Evolutionary conservation across 2,329 filamentous ascomycete species (phyloP).

Genomic region (Sarocladium strictum): DNA sequence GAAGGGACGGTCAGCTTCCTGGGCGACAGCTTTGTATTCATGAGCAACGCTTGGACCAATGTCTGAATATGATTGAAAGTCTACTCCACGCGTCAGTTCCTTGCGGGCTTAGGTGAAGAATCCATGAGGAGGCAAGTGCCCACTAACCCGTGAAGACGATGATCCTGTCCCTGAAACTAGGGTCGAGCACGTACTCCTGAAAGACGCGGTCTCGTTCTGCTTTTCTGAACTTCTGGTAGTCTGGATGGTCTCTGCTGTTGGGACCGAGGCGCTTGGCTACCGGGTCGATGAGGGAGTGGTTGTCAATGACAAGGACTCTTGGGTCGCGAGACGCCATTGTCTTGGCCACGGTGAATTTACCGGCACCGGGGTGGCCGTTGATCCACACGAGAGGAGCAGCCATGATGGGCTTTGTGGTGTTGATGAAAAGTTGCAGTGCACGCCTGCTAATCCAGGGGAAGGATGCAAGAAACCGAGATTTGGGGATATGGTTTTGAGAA

Average conservation of each 20-base stretch:
- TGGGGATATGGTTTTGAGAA: no score
- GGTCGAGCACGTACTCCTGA: not conserved
- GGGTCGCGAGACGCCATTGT: not conserved
- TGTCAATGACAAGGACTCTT: not conserved
- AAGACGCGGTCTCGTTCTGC: not conserved
- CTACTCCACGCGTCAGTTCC: no score
- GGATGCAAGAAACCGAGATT: no score
- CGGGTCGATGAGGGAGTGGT: conserved; percentile 10
- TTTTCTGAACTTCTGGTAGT: not conserved
- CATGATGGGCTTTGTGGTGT: not conserved
- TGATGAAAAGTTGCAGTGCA: not conserved
- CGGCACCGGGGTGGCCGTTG: conserved; percentile 4
- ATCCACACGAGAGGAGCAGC: conserved; percentile 7
- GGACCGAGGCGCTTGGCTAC: not conserved
- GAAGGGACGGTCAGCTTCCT: not conserved
- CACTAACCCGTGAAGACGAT: conserved; percentile 2
- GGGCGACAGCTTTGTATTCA: not conserved
- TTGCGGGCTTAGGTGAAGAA: no score
- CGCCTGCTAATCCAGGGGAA: no score
- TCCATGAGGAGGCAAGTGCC: no score
- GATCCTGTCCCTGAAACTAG: not conserved
- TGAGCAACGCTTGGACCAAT: not conserved
- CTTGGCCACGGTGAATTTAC: conserved; percentile 10
- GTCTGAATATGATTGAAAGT: not conserved
- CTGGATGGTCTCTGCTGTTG: not conserved